A percentile compares a stretch with the other conserved stretches of the same genome.
phyloP scores from a whole-genome alignment of 176 grass and related monocot species.

The Echinochloa phyllopogon region DNA sequence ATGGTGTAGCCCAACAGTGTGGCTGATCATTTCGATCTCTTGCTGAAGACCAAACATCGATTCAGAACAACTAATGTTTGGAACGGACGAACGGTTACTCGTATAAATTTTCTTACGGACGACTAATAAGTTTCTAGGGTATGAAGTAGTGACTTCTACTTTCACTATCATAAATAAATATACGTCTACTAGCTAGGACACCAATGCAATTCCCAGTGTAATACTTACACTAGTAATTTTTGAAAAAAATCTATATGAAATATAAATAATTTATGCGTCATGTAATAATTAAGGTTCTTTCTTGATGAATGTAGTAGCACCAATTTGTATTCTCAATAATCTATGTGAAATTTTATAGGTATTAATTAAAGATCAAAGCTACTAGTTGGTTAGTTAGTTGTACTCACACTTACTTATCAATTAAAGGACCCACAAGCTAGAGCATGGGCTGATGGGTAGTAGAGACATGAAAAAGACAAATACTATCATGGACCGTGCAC shows the following conservation, averaged over 20 bases:
- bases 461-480: neutral
- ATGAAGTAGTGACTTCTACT: too few relatives aligned
- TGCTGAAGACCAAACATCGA: neutral
- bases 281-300: neutral
- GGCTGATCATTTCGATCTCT: neutral
- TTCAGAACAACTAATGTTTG: neutral
- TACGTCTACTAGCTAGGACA: neutral
- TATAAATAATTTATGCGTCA: neutral
- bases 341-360: neutral
- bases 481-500: neutral
- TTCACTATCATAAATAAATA: neutral
- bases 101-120: too few relatives aligned
- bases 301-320: neutral
- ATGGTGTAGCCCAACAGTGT: neutral
- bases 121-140: neutral
- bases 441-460: neutral
- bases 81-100: too few relatives aligned
- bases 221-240: neutral
- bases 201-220: neutral
- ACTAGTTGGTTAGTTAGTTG: neutral
- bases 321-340: neutral
- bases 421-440: neutral
- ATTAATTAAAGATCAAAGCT: neutral
- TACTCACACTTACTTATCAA: neutral
- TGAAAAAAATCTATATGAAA: neutral